phyloP scores from a whole-genome alignment of 108 stramenopile species.

The Nitzschia inconspicua region DNA sequence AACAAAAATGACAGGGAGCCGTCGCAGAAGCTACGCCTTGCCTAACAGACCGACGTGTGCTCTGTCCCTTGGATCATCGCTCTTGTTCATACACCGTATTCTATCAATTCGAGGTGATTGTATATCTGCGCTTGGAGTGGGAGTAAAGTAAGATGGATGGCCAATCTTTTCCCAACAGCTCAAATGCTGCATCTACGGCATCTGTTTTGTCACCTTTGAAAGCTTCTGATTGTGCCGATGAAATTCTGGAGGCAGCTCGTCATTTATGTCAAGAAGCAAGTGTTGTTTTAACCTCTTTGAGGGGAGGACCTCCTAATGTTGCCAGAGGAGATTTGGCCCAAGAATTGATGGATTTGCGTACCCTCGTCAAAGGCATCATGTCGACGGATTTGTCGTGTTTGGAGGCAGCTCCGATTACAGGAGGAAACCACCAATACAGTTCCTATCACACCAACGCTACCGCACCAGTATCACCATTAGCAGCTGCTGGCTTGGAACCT shows the following conservation, averaged over 20 bases:
- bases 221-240: too few relatives aligned
- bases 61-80: too few relatives aligned
- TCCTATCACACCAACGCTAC: neutral
- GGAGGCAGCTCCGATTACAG: neutral
- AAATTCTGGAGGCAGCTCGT: constrained; percentile 50
- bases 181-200: too few relatives aligned
- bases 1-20: too few relatives aligned
- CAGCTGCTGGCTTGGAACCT: constrained; percentile 11
- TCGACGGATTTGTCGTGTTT: constrained; percentile 4
- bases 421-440: neutral
- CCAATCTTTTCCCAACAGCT: too few relatives aligned
- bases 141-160: too few relatives aligned
- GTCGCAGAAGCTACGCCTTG: too few relatives aligned
- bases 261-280: constrained; percentile 78
- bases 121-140: too few relatives aligned
- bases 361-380: constrained; percentile 27
- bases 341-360: constrained; percentile 63
- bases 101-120: too few relatives aligned
- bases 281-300: constrained; percentile 68
- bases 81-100: too few relatives aligned
- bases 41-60: too few relatives aligned
- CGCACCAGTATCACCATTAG: constrained; percentile 7
- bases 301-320: constrained; percentile 73
- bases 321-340: constrained; percentile 74
- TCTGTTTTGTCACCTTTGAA: too few relatives aligned